Evolutionary conservation across 805 yeast genomes (phyloP).

Genomic region (Nakazawaea anatomiae): DNA sequence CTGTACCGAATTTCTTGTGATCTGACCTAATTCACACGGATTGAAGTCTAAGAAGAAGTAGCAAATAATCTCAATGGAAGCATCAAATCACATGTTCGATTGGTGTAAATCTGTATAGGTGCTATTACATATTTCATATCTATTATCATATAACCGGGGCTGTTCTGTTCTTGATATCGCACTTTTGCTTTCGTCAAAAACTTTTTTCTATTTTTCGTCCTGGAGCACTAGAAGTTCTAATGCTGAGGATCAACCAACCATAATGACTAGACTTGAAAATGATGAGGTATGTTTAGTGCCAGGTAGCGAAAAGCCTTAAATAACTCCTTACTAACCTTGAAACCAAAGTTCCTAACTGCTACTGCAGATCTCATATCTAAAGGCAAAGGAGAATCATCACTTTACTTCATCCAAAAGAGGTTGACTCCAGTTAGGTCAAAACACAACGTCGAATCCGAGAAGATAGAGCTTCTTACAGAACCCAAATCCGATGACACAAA

Average conservation of each 20-base stretch:
- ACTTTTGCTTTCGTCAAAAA: no score
- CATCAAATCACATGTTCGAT: no score
- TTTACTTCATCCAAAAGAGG: conserved; percentile 58
- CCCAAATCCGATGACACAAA: conserved; percentile 2
- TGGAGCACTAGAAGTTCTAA: no score
- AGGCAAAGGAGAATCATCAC: conserved; percentile 32
- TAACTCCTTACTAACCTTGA: background rate
- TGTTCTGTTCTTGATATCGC: no score
- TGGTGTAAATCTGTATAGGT: no score
- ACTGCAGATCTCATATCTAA: conserved; percentile 2
- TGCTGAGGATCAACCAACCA: background rate
- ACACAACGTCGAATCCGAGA: conserved; percentile 14
- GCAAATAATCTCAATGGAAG: no score
- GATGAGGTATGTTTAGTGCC: background rate
- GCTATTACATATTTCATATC: no score
- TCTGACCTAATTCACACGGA: no score
- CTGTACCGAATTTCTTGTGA: no score
- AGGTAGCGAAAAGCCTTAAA: background rate
- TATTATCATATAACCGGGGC: no score
- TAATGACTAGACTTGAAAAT: conserved; percentile 5
- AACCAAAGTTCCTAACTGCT: conserved; percentile 3
- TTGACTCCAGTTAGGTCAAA: conserved; percentile 19
- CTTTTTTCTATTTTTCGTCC: no score
- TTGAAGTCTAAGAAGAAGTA: no score
- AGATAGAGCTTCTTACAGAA: conserved; percentile 5